Conservation (phyloP, 345 rosid genomes). For the Capsella bursapastoris region DNA sequence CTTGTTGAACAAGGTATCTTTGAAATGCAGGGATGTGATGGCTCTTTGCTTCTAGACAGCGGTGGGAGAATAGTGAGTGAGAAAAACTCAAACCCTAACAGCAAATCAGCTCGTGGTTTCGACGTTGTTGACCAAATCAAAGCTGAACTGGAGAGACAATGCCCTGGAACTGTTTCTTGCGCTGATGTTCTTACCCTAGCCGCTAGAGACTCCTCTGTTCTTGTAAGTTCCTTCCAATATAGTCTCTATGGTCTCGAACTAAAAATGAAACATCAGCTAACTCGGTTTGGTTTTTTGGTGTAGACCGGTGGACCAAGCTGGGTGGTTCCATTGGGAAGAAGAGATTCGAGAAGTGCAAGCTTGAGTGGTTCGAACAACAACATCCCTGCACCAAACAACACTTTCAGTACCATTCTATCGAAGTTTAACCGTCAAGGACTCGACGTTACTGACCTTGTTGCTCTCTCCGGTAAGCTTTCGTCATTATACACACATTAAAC, state of each 20-base stretch:
- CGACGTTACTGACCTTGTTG: slow-evolving; percentile 74
- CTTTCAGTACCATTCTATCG: slow-evolving; percentile 66
- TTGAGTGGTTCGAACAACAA: slow-evolving; percentile 77
- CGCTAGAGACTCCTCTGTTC: slow-evolving; percentile 92
- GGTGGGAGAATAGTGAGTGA: slow-evolving; percentile 63
- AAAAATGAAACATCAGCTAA: neutral
- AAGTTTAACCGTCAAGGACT: slow-evolving; percentile 74
- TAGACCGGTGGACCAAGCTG: slow-evolving; percentile 91
- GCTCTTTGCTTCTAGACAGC: slow-evolving; percentile 76
- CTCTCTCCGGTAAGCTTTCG: slow-evolving; percentile 67
- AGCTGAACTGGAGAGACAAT: slow-evolving; percentile 71
- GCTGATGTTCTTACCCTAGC: slow-evolving; percentile 80
- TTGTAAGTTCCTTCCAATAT: slow-evolving; percentile 50
- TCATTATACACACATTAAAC: neutral
- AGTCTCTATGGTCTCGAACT: neutral
- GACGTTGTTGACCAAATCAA: slow-evolving; percentile 84
- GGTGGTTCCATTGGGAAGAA: slow-evolving; percentile 88
- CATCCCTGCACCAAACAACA: slow-evolving; percentile 77
- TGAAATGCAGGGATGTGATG: slow-evolving; percentile 83
- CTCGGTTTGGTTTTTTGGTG: slow-evolving; percentile 7
- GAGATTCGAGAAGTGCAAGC: slow-evolving; percentile 77
- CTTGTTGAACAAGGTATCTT: slow-evolving; percentile 15
- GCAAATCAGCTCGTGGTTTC: slow-evolving; percentile 79
- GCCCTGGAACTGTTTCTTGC: slow-evolving; percentile 83
- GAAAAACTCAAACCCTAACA: slow-evolving; percentile 78